Percentiles rank a stretch among this genome's conserved stretches.
Conservation (phyloP, 108 stramenopile genomes). For the Fragilaria crotonensis region DNA sequence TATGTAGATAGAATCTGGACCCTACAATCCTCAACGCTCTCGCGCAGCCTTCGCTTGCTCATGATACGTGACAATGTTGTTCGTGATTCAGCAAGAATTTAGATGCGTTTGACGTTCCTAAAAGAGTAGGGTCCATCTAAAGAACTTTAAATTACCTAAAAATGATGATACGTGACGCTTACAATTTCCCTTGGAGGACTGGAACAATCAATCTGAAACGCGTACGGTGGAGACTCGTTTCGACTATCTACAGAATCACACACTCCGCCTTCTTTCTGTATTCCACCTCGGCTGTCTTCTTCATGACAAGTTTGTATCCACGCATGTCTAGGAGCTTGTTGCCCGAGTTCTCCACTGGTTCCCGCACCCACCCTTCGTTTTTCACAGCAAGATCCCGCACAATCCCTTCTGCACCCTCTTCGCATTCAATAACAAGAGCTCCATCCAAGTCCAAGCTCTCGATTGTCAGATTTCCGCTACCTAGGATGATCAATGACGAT, state of each 20-base stretch:
- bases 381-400: conserved; percentile 50
- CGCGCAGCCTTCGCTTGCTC: too few relatives aligned
- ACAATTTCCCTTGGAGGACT: too few relatives aligned
- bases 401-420: conserved; percentile 44
- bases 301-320: conserved; percentile 46
- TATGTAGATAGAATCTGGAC: too few relatives aligned
- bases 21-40: too few relatives aligned
- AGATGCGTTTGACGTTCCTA: too few relatives aligned
- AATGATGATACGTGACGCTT: too few relatives aligned
- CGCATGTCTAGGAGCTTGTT: conserved; percentile 69
- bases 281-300: conserved; percentile 20
- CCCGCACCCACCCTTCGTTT: conserved; percentile 71
- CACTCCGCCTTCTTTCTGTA: background rate
- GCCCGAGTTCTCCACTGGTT: conserved; percentile 18
- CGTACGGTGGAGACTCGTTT: too few relatives aligned
- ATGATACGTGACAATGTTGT: too few relatives aligned
- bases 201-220: too few relatives aligned
- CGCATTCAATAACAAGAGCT: conserved; percentile 61
- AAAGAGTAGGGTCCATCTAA: too few relatives aligned
- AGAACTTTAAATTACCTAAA: too few relatives aligned
- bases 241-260: background rate
- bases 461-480: conserved; percentile 59
- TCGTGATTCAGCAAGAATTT: too few relatives aligned
- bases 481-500: conserved; percentile 76
- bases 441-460: conserved; percentile 83